Percentiles rank a stretch among this genome's conserved stretches.
Evolutionary conservation across 371 early-diverging fungal species (phyloP).

Genomic region (Syncephalastrum racemosum): DNA sequence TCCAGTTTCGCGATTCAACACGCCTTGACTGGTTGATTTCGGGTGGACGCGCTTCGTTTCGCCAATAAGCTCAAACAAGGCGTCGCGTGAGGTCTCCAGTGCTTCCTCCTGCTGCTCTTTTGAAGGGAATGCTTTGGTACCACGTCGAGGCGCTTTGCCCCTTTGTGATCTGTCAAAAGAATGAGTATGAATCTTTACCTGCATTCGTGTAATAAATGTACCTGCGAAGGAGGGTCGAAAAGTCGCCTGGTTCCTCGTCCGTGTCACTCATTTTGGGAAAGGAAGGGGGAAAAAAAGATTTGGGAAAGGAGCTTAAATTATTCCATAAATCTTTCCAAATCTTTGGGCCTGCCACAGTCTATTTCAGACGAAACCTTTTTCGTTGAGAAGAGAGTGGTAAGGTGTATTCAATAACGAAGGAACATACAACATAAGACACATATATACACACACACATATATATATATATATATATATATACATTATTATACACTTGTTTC

Average conservation of each 20-base stretch:
- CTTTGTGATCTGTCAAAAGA: neutral
- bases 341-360: no score
- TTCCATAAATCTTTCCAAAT: no score
- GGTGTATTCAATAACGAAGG: no score
- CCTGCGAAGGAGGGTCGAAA: conserved; percentile 15
- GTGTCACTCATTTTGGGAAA: conserved; percentile 21
- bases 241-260: conserved; percentile 26
- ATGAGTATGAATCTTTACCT: neutral
- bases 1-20: conserved; percentile 5
- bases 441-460: no score
- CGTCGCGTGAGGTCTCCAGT: conserved; percentile 18
- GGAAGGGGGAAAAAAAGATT: no score
- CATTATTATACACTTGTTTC: neutral
- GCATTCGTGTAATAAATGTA: neutral
- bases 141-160: neutral
- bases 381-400: no score
- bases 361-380: no score
- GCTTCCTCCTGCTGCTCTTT: conserved; percentile 11
- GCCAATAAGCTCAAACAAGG: conserved; percentile 19
- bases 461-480: no score
- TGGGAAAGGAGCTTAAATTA: no score
- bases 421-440: no score
- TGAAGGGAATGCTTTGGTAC: conserved; percentile 15
- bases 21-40: conserved; percentile 12
- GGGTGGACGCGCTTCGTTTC: conserved; percentile 5